Evolutionary conservation across 2,329 filamentous ascomycete species (phyloP), one percentile per base, ranked within the genome.

Genomic region (Pleoardoris graminearum): DNA sequence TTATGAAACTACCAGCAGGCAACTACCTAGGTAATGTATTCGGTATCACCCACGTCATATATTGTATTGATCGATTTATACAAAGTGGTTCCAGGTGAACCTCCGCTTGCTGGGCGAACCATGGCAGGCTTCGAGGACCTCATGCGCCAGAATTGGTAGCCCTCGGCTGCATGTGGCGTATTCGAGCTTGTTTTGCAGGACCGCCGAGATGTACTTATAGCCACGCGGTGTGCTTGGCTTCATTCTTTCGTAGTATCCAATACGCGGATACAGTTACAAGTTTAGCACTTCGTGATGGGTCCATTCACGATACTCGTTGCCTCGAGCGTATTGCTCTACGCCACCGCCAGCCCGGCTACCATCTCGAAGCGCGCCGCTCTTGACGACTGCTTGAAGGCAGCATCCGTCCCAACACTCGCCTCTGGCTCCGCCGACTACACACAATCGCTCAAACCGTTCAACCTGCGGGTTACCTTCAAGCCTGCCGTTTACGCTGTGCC

Each of bases 401-500:
- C 42, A 1, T 55, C 59, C 5, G 61, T 67, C 2, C 61, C 63
- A 6, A 51, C 59, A 7, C 58, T 57, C 42, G 48, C 49, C 23
- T 63, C 56, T 50, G 63, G 38, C 55, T 65, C 59, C 50, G 59
- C 39, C 16, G 57, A 68, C 49, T 70, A 61, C n/a, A 61, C 58
- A 8, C 61, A 68, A 42, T 59, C 61, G 1, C 33, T 67, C 30
- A 65, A 67, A 39, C 64, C 67, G 7, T 71, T 66, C 61, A 69
- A 69, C 32, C 42, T 62, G 17, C 62, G 67, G 7, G 44, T 70
- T 8, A 60, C 60, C 1, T 64, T 68, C 48, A 76, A 68, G 1
- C 84, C 84, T 1, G 70, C 75, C 7, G 82, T 82, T 6, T 80
- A 85, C n/a, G 76, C 83, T 8, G 76, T 81, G 7, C 84, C 84